Evolutionary conservation across 208 protist species (phyloP), one percentile per base, ranked within the genome.

Genomic region (Leishmania tropica): DNA sequence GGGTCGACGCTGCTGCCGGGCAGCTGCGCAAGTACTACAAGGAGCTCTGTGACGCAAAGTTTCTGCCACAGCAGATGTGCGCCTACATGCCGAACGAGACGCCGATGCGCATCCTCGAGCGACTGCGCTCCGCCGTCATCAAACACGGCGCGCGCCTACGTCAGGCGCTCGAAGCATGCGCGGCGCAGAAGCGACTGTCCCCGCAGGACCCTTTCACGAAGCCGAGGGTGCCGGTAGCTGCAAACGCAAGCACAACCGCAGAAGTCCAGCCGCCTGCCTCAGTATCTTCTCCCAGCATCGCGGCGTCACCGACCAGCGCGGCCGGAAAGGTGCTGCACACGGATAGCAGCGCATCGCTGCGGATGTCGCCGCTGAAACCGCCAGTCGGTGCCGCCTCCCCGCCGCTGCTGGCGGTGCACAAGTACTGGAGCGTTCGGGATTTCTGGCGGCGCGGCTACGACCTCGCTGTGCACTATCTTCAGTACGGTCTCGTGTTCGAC

Each of bases 391-490:
- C 53, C 15, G 21, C 60, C n/a, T 60, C 64, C 51, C 40, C 85
- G 51, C 2, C 58, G 17, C 48, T 31, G 10, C 54, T 37, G 11
- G n/a, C 24, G 31, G 21, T 15, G n/a, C 73, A 3, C 19, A 75
- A 71, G 42, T 85, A 67, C 31, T 95, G 89, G 88, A 89, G 54
- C 72, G 56, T 97, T 37, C 91, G 93, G 65, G 78, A 86, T 51
- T 81, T 88, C 8, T 97, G 95, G 95, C 86, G 90, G 0, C 76
- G 76, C 31, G 93, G 93, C 13, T 95, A 95, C 62, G 87, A 94
- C 48, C 83, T 97, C 17, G 87, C 84, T 5, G 75, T 89, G 83
- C 91, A 96, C 76, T 95, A 91, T 82, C 83, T 97, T 42, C 93
- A 94, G 77, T 96, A 95, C 86, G 92, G 95, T 15, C 79, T 87